These are phyloP conservation scores for Astragalus glycyphyllos DNA, from an alignment of 306 rosid genomes.

Conservation along the genomic window DNA sequence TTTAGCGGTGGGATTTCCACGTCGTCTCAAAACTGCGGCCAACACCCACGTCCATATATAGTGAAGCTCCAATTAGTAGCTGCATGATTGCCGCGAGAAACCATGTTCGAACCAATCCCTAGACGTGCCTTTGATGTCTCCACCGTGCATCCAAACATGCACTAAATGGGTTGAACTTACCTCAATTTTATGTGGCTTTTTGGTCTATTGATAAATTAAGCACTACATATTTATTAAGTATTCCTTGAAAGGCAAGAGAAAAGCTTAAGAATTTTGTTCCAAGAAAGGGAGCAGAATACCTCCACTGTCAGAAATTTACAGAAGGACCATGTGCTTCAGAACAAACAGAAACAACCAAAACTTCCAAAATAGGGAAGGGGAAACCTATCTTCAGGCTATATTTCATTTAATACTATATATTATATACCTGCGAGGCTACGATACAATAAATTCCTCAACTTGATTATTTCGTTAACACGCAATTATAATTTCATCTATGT, in stretches of 20 bases:
- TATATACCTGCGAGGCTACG: background rate
- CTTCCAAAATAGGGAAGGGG: conserved; percentile 31
- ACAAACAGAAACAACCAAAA: conserved; percentile 32
- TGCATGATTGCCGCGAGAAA: no score
- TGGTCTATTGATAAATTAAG: background rate
- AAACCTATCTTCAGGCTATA: conserved; percentile 1
- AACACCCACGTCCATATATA: no score
- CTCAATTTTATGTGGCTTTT: conserved; percentile 3
- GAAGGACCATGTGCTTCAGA: conserved; percentile 47
- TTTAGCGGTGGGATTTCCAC: no score
- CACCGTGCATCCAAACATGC: no score
- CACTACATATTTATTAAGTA: background rate
- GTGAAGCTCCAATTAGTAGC: no score
- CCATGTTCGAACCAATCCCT: no score
- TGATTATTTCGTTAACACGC: conserved; percentile 6
- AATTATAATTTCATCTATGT: background rate
- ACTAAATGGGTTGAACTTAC: background rate
- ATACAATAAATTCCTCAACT: background rate
- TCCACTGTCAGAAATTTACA: conserved; percentile 44
- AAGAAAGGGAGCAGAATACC: conserved; percentile 22
- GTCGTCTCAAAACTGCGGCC: no score
- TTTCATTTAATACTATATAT: no score
- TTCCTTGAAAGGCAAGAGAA: background rate
- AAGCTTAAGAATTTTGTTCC: conserved; percentile 41
- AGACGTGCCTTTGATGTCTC: no score